These are phyloP conservation scores for Morella rubra DNA, from an alignment of 306 rosid species.

Conservation along the genomic window DNA sequence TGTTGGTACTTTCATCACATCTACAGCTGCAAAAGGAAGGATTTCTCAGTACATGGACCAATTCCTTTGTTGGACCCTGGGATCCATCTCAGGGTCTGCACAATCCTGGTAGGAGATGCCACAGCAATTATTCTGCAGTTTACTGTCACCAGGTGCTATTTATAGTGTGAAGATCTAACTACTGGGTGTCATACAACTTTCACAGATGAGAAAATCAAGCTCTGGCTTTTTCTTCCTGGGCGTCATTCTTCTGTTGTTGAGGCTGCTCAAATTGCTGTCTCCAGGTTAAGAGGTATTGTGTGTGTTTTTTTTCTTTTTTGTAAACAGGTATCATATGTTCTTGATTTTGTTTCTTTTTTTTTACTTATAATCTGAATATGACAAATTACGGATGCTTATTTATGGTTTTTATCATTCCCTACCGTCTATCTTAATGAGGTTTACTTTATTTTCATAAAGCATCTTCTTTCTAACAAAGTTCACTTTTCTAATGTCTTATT, in stretches of 20 bases:
- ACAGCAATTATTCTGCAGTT: constrained; percentile 24
- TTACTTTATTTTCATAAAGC: constrained; percentile 1
- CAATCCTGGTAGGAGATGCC: constrained; percentile 76
- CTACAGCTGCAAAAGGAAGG: constrained; percentile 91
- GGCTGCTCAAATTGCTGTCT: constrained; percentile 72
- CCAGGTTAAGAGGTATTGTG: constrained; percentile 73
- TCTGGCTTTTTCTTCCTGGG: constrained; percentile 98
- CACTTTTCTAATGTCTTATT: constrained; percentile 21
- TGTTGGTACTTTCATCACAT: constrained; percentile 78
- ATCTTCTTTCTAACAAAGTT: not conserved
- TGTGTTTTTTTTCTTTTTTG: constrained; percentile 17
- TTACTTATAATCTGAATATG: not conserved
- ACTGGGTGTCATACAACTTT: constrained; percentile 18
- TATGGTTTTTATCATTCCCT: not conserved
- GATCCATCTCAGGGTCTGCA: constrained; percentile 99
- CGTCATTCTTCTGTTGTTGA: constrained; percentile 73
- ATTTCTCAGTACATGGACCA: constrained; percentile 87
- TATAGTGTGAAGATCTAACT: constrained; percentile 31
- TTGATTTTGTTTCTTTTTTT: not conserved
- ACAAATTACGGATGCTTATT: not conserved
- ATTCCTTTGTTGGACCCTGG: constrained; percentile 99
- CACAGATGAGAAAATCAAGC: constrained; percentile 92
- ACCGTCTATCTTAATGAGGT: not conserved
- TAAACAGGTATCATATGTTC: too few relatives aligned
- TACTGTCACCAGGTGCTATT: constrained; percentile 6